Evolutionary conservation across 2,329 filamentous ascomycete genomes (phyloP).

Genomic region (Botryotinia narcissicola): DNA sequence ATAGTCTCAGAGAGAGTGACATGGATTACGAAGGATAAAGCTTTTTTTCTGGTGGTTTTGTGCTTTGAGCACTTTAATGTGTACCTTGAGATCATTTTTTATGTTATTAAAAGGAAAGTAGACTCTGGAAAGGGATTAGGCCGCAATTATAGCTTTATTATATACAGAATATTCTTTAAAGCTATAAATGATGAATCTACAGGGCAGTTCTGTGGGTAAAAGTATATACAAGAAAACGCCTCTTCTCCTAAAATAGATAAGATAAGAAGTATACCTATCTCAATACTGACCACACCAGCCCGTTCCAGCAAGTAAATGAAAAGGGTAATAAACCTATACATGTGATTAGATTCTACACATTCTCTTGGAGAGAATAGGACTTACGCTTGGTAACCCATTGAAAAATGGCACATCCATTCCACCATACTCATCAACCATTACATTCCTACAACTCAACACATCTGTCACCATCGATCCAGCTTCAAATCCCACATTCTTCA

Average conservation of each 20-base stretch:
- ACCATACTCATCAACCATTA: constrained; percentile 11
- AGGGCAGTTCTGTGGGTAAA: accelerated
- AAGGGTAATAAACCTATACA: neutral
- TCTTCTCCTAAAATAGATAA: accelerated
- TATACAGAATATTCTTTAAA: neutral
- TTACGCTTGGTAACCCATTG: constrained; percentile 15
- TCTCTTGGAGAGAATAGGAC: neutral
- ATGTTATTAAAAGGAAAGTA: accelerated
- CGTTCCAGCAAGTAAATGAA: neutral
- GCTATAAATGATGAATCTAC: neutral
- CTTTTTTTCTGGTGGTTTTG: neutral
- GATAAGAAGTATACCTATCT: neutral
- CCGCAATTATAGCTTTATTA: no score
- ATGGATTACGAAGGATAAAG: neutral
- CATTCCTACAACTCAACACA: constrained; percentile 23
- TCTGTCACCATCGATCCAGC: constrained; percentile 20
- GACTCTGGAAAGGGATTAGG: neutral
- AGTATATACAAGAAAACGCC: neutral
- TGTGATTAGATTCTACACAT: neutral
- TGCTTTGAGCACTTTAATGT: neutral
- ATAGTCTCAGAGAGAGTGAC: neutral
- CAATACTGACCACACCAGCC: constrained; percentile 2
- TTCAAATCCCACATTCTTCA: constrained; percentile 20
- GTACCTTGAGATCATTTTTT: neutral
- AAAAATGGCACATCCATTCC: constrained; percentile 11